Percentiles rank a stretch among this genome's conserved stretches.
phyloP scores from a whole-genome alignment of 2,329 filamentous ascomycete genomes.

The Stemphylium vesicarium region DNA sequence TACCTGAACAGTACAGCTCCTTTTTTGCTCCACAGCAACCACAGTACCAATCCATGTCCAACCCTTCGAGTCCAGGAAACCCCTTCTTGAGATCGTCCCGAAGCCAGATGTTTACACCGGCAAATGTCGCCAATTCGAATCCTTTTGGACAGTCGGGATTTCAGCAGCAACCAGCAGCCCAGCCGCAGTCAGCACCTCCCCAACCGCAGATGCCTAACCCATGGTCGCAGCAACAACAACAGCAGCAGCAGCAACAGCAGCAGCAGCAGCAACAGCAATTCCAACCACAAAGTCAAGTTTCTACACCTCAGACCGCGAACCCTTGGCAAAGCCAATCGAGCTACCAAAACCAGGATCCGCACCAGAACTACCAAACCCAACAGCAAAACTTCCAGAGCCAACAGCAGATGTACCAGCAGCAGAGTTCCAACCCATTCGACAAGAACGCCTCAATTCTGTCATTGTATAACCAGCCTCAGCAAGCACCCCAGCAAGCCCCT shows the following conservation, averaged over 20 bases:
- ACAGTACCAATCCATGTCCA: slow-evolving; percentile 49
- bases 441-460: slow-evolving; percentile 75
- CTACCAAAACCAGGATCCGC: slow-evolving; percentile 27
- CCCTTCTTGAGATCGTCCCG: slow-evolving; percentile 53
- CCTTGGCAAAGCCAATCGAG: slow-evolving; percentile 33
- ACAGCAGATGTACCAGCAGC: slow-evolving; percentile 34
- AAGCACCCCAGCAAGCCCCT: slow-evolving; percentile 53
- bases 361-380: slow-evolving; percentile 19
- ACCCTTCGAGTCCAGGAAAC: slow-evolving; percentile 48
- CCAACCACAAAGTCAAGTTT: slow-evolving; percentile 9
- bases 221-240: slow-evolving; percentile 29
- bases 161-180: slow-evolving; percentile 29
- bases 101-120: slow-evolving; percentile 52
- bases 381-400: slow-evolving; percentile 23
- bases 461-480: slow-evolving; percentile 70
- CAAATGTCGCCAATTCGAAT: slow-evolving; percentile 38
- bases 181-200: slow-evolving; percentile 20
- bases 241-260: not conserved
- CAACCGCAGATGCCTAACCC: slow-evolving; percentile 33
- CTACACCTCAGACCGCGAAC: slow-evolving; percentile 25
- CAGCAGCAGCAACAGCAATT: slow-evolving; percentile 21
- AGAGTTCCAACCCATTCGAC: slow-evolving; percentile 58
- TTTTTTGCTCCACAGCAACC: slow-evolving; percentile 41
- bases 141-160: slow-evolving; percentile 46
- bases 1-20: slow-evolving; percentile 47